Conservation (phyloP, 139 green algal genomes). For the Mesotaenium endlicherianum region DNA sequence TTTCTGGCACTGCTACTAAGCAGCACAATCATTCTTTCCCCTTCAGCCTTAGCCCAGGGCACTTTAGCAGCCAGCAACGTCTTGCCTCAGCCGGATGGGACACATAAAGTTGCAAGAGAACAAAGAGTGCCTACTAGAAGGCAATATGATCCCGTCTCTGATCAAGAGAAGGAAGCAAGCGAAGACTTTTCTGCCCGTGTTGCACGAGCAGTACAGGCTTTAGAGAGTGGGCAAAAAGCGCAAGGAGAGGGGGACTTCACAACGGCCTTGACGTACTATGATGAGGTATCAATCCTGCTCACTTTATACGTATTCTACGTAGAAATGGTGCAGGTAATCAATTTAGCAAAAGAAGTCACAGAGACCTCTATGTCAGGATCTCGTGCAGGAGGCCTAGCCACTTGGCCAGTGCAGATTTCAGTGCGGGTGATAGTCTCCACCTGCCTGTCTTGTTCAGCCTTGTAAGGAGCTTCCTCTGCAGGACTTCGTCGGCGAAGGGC, state of each 20-base stretch:
- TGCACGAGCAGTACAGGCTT: not conserved
- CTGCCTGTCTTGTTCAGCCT: not conserved
- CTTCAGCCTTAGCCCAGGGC: no score
- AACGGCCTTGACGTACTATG: not conserved
- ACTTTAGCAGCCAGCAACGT: no score
- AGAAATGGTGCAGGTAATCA: not conserved
- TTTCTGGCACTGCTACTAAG: no score
- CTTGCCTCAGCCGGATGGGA: no score
- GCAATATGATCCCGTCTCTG: constrained; percentile 15
- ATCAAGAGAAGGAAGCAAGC: not conserved
- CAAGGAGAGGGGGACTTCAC: constrained; percentile 1
- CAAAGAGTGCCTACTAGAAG: no score
- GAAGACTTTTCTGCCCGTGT: not conserved
- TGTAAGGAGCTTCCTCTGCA: not conserved
- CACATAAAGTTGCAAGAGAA: no score
- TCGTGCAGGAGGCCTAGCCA: not conserved
- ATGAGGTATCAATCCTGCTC: not conserved
- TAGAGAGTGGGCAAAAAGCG: not conserved
- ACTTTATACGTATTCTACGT: not conserved
- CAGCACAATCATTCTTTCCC: no score
- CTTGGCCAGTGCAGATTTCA: not conserved
- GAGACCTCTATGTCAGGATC: not conserved
- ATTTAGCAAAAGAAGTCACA: not conserved
- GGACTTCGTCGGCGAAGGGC: not conserved
- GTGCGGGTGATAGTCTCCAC: not conserved